Percentiles rank a stretch among this genome's conserved stretches.
Evolutionary conservation across 352 stramenopile genomes (phyloP).

Genomic region (Phytophthora crassamura): DNA sequence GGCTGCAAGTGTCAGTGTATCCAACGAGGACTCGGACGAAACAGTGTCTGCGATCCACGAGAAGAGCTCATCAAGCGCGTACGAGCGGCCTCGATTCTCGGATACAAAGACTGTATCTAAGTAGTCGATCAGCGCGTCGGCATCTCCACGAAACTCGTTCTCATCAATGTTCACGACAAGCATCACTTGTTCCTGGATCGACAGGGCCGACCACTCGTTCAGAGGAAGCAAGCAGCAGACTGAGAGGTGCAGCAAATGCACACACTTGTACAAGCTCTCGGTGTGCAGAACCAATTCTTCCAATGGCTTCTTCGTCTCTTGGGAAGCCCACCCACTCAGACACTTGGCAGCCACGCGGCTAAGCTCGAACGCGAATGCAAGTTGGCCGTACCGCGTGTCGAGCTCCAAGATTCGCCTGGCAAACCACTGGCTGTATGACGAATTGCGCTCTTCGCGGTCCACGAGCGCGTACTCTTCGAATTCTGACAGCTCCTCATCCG

Average conservation of each 20-base stretch:
- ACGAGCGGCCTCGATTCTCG: conserved; percentile 39
- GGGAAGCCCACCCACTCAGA: conserved; percentile 32
- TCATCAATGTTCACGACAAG: conserved; percentile 45
- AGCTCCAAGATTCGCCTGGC: conserved; percentile 58
- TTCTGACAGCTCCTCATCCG: conserved; percentile 36
- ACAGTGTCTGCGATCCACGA: conserved; percentile 51
- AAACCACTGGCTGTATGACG: conserved; percentile 61
- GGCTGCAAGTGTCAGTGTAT: conserved; percentile 52
- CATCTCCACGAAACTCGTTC: conserved; percentile 11
- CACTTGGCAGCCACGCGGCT: conserved; percentile 43
- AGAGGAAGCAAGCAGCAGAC: conserved; percentile 51
- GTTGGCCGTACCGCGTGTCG: conserved; percentile 66
- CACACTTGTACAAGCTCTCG: conserved; percentile 68
- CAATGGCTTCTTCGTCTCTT: conserved; percentile 43
- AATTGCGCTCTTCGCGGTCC: conserved; percentile 29
- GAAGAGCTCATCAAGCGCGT: conserved; percentile 61
- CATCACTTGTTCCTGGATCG: conserved; percentile 63
- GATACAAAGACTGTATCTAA: conserved; percentile 60
- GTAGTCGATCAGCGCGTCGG: conserved; percentile 40
- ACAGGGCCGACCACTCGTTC: conserved; percentile 63
- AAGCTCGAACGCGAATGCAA: conserved; percentile 54
- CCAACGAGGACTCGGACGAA: conserved; percentile 37
- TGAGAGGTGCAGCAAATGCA: conserved; percentile 53
- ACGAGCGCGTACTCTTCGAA: conserved; percentile 46
- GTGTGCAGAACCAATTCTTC: conserved; percentile 57